These are phyloP conservation scores for Avicennia marina DNA, from an alignment of 257 asterid species.

Conservation along the genomic window DNA sequence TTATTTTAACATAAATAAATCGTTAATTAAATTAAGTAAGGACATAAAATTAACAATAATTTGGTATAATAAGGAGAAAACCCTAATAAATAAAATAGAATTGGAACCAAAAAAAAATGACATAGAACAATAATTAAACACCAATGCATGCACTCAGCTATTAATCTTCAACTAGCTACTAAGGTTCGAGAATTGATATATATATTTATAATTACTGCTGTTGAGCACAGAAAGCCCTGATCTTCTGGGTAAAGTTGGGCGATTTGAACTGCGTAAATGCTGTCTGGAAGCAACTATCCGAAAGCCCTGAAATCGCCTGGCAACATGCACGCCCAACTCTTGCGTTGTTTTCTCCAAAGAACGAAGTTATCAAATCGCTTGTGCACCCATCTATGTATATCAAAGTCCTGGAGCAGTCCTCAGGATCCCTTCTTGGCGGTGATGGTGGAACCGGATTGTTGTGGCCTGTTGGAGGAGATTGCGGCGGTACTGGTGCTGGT, in stretches of 20 bases:
- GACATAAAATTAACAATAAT: too few species aligned
- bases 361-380: not conserved
- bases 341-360: not conserved
- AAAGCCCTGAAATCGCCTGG: constrained; percentile 12
- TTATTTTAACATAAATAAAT: too few species aligned
- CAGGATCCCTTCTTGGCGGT: not conserved
- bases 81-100: too few species aligned
- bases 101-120: too few species aligned
- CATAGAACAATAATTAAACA: too few species aligned
- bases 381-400: constrained; percentile 13
- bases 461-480: not conserved
- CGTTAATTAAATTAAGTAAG: too few species aligned
- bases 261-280: constrained; percentile 9
- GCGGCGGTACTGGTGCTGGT: too few species aligned
- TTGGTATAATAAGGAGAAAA: too few species aligned
- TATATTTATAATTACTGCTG: too few species aligned
- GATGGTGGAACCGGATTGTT: not conserved
- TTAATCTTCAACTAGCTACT: too few species aligned
- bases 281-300: constrained; percentile 16
- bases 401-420: constrained; percentile 23
- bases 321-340: constrained; percentile 3
- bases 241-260: not conserved
- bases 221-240: constrained; percentile 14
- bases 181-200: too few species aligned
- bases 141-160: too few species aligned